Conservation (phyloP, 1,139 yeast genomes). For the Candida freyschussii region DNA sequence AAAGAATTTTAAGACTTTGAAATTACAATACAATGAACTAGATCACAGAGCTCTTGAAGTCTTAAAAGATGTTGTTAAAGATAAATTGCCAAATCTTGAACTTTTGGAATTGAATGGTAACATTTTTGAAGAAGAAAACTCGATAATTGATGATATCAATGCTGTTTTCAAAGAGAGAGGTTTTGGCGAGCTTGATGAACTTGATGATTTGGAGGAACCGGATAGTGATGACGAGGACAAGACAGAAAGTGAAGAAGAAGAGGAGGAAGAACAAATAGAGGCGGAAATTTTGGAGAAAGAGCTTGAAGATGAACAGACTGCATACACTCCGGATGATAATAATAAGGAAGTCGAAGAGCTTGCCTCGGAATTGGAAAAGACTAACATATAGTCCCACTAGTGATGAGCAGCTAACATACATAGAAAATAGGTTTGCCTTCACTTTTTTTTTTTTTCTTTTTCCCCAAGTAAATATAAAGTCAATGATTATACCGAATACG, state of each 20-base stretch:
- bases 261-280: constrained; percentile 49
- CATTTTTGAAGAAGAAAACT: constrained; percentile 75
- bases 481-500: too few relatives aligned
- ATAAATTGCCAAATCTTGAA: constrained; percentile 57
- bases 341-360: constrained; percentile 52
- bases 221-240: constrained; percentile 83
- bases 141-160: constrained; percentile 48
- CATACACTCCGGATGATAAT: constrained; percentile 31
- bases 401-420: too few relatives aligned
- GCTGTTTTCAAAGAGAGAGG: constrained; percentile 70
- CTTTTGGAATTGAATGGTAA: constrained; percentile 86
- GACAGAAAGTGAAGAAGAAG: constrained; percentile 57
- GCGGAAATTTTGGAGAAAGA: constrained; percentile 52
- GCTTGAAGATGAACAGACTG: constrained; percentile 35
- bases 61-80: constrained; percentile 47
- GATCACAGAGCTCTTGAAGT: constrained; percentile 58
- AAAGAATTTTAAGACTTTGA: constrained; percentile 49
- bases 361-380: constrained; percentile 52
- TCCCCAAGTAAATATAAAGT: too few relatives aligned
- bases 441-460: too few relatives aligned
- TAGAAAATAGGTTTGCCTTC: too few relatives aligned
- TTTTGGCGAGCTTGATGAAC: constrained; percentile 77
- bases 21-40: constrained; percentile 87
- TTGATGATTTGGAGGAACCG: constrained; percentile 89
- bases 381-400: constrained; percentile 36